Percentiles rank a stretch among this genome's conserved stretches.
phyloP scores from a whole-genome alignment of 148 eudicot genomes.

The Vaccinium corymbosum region DNA sequence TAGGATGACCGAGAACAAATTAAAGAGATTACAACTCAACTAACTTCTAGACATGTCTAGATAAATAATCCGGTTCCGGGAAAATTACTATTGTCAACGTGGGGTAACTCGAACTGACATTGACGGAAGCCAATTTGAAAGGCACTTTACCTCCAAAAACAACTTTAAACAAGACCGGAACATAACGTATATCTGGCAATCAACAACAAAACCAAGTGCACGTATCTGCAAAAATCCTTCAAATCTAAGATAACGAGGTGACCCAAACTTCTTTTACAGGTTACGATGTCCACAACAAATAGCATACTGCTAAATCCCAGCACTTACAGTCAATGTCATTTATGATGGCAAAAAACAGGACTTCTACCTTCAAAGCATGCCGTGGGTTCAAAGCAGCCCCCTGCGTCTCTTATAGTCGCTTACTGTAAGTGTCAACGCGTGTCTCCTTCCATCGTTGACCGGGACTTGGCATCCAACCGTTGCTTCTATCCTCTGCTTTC shows the following conservation, averaged over 20 bases:
- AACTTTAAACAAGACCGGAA: neutral
- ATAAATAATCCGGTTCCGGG: neutral
- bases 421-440: conserved; percentile 76
- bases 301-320: neutral
- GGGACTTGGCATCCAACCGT: conserved; percentile 72
- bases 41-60: neutral
- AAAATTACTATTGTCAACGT: neutral
- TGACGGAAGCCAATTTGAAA: neutral
- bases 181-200: no score
- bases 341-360: neutral
- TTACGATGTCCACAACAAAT: neutral
- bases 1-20: neutral
- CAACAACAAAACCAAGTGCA: neutral
- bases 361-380: neutral
- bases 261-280: neutral
- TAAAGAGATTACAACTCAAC: neutral
- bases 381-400: conserved; percentile 57
- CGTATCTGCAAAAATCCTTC: neutral
- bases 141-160: conserved; percentile 1
- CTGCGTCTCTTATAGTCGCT: conserved; percentile 92
- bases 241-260: neutral
- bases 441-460: conserved; percentile 88
- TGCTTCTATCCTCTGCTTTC: conserved; percentile 83
- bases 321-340: neutral
- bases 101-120: neutral